These are phyloP conservation scores for Jamesozyma lodderae DNA, from an alignment of 805 yeast genomes.

Conservation along the genomic window DNA sequence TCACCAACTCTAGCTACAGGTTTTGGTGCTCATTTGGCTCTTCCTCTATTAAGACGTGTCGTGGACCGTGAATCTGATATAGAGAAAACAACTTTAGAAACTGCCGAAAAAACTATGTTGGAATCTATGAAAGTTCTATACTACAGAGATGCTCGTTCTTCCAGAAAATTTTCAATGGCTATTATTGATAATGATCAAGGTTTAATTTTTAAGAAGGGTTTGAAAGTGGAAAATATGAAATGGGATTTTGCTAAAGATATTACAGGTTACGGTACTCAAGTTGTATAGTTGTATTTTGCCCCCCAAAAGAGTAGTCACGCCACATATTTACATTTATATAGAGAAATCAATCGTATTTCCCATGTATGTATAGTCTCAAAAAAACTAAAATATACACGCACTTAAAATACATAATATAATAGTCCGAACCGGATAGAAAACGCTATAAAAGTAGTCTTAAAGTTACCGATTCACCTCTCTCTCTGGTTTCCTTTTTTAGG, in stretches of 20 bases:
- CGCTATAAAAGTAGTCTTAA: too few species aligned
- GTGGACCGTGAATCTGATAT: slow-evolving; percentile 75
- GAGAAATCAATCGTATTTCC: too few species aligned
- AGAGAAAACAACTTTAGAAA: slow-evolving; percentile 54
- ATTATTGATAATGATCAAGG: slow-evolving; percentile 58
- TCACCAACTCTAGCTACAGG: slow-evolving; percentile 93
- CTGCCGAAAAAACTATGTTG: slow-evolving; percentile 67
- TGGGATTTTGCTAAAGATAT: slow-evolving; percentile 89
- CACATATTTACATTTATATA: too few species aligned
- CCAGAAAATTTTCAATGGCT: slow-evolving; percentile 76
- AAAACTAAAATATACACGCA: too few species aligned
- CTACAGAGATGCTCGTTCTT: slow-evolving; percentile 92
- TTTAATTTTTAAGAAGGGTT: slow-evolving; percentile 54
- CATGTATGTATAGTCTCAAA: too few species aligned
- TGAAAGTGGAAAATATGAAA: slow-evolving; percentile 63
- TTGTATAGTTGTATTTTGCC: slow-evolving; percentile 23
- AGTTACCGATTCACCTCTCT: too few species aligned
- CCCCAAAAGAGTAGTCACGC: background rate
- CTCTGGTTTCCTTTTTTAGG: too few species aligned
- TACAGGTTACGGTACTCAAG: slow-evolving; percentile 80
- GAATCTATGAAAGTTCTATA: slow-evolving; percentile 90
- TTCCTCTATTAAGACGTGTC: slow-evolving; percentile 80
- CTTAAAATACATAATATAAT: too few species aligned
- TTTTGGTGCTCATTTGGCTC: slow-evolving; percentile 89
- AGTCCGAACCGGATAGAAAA: too few species aligned